phyloP scores from a whole-genome alignment of 1,284 basidiomycete genomes.

The Agroathelia rolfsii region DNA sequence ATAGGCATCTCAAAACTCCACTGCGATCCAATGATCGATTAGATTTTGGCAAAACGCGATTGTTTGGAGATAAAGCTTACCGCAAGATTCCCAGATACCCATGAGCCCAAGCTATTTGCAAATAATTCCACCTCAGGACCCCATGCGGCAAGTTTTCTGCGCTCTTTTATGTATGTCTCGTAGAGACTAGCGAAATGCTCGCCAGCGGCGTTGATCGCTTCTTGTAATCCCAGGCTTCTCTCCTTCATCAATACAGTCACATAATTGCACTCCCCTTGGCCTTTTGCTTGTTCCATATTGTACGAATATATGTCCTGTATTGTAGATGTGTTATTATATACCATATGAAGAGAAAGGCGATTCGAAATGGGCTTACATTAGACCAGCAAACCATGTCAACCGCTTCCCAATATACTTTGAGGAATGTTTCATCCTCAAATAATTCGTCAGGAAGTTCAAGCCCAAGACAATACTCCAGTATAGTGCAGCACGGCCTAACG shows the following conservation, averaged over 20 bases:
- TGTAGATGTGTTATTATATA: conserved; percentile 4
- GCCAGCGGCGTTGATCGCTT: conserved; percentile 50
- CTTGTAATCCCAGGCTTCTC: conserved; percentile 39
- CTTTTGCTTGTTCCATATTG: conserved; percentile 63
- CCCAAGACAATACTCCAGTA: conserved; percentile 50
- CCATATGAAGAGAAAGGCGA: conserved; percentile 1
- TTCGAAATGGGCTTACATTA: conserved; percentile 36
- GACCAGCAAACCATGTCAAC: conserved; percentile 63
- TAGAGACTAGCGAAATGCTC: conserved; percentile 40
- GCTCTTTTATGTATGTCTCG: conserved; percentile 36
- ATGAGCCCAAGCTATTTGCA: conserved; percentile 38
- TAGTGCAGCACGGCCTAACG: conserved; percentile 52
- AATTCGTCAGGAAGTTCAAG: conserved; percentile 54
- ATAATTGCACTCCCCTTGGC: conserved; percentile 54
- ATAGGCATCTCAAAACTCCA: conserved; percentile 52
- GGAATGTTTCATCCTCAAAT: conserved; percentile 43
- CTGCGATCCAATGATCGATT: conserved; percentile 20
- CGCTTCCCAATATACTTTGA: conserved; percentile 45
- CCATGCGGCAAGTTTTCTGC: conserved; percentile 37
- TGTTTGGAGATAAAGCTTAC: conserved; percentile 17
- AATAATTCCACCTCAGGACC: conserved; percentile 35
- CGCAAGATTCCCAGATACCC: conserved; percentile 40
- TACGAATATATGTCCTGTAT: conserved; percentile 61
- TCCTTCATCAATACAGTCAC: conserved; percentile 58
- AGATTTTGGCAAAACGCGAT: conserved; percentile 7